phyloP scores from a whole-genome alignment of 352 stramenopile genomes.

The Phytophthora lateralis region DNA sequence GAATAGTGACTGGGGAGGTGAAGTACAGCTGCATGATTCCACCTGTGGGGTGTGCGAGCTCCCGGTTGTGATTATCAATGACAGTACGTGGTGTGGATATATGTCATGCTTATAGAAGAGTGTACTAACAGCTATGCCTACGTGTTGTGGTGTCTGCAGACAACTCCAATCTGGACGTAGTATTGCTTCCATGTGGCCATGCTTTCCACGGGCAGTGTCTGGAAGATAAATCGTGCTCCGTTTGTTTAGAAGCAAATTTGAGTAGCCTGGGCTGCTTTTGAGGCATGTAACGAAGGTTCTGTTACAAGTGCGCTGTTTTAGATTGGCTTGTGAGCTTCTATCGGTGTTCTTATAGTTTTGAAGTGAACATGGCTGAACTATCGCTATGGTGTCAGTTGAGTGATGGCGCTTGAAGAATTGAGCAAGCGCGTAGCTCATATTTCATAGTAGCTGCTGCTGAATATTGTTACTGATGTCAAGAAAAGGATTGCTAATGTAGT shows the following conservation, averaged over 20 bases:
- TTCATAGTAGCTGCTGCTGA: conserved; percentile 23
- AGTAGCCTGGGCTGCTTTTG: conserved; percentile 51
- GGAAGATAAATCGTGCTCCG: conserved; percentile 62
- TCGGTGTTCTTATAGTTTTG: conserved; percentile 1
- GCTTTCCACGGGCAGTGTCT: conserved; percentile 77
- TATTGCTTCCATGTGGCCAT: conserved; percentile 80
- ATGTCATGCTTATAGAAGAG: background rate
- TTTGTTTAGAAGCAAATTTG: conserved; percentile 69
- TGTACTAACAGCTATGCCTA: conserved; percentile 12
- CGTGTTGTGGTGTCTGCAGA: conserved; percentile 38
- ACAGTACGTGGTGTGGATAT: conserved; percentile 51
- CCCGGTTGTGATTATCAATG: conserved; percentile 79
- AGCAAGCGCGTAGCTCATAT: background rate
- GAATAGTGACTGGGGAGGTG: conserved; percentile 87
- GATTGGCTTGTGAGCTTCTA: background rate
- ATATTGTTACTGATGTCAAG: conserved; percentile 31
- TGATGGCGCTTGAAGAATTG: conserved; percentile 3
- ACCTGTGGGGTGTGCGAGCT: conserved; percentile 76
- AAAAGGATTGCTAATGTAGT: conserved; percentile 24
- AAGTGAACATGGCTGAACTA: background rate
- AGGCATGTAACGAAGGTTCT: conserved; percentile 4
- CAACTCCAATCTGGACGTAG: conserved; percentile 77
- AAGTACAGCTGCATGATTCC: conserved; percentile 86
- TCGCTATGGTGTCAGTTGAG: background rate
- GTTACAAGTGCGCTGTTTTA: conserved; percentile 7